Conservation (phyloP, 2,329 filamentous ascomycete genomes). For the Sarocladium oryzae region DNA sequence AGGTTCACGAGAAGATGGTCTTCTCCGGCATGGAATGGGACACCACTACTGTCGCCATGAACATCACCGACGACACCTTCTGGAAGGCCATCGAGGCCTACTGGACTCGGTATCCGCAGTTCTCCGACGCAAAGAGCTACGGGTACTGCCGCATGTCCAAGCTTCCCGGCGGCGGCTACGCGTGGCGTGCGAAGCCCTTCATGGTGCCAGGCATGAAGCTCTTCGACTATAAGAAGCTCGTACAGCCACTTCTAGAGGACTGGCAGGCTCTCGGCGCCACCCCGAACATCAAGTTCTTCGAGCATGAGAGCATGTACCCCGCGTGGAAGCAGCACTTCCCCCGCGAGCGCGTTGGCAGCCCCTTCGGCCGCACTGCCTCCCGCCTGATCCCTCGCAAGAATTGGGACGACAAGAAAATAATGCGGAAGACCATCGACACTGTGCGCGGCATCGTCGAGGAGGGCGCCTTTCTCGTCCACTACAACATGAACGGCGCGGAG, state of each 20-base stretch:
- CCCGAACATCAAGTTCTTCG: conserved; percentile 24
- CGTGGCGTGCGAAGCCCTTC: conserved; percentile 26
- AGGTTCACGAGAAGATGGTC: conserved; percentile 24
- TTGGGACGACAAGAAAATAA: conserved; percentile 14
- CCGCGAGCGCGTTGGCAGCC: conserved; percentile 15
- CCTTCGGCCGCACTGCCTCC: conserved; percentile 23
- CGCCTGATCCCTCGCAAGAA: conserved; percentile 32
- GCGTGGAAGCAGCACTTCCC: conserved; percentile 35
- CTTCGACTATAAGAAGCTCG: conserved; percentile 24
- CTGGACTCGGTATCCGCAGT: conserved; percentile 24
- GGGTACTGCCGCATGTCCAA: conserved; percentile 19
- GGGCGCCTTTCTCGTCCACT: conserved; percentile 18
- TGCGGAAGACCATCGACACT: conserved; percentile 16
- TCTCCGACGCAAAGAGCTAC: conserved; percentile 21
- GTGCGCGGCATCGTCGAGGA: conserved; percentile 17
- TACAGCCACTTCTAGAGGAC: conserved; percentile 23
- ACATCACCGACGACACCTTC: conserved; percentile 23
- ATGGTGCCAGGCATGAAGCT: conserved; percentile 28
- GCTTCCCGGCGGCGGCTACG: conserved; percentile 16
- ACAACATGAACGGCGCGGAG: conserved; percentile 18
- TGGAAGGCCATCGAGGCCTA: conserved; percentile 26
- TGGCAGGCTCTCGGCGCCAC: conserved; percentile 23
- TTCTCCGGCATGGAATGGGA: conserved; percentile 30
- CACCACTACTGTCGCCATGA: conserved; percentile 22
- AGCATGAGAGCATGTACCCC: conserved; percentile 28